Percentiles rank a stretch among this genome's conserved stretches.
phyloP scores from a whole-genome alignment of 768 basidiomycete species.

The Mycena haematopus region DNA sequence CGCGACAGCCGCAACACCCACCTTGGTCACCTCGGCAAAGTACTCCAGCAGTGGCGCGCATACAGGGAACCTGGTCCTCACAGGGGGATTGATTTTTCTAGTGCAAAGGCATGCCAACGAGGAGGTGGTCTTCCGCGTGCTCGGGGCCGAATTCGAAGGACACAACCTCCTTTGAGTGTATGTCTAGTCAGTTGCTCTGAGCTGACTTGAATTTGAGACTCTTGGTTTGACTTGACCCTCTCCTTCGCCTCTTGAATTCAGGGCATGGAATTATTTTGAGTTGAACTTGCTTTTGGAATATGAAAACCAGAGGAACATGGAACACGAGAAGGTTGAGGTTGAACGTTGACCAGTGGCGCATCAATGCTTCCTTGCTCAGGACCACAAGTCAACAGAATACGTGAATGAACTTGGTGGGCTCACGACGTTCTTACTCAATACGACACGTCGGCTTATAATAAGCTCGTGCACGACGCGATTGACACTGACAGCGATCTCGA shows the following conservation, averaged over 20 bases:
- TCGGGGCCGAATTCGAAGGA: slow-evolving; percentile 30
- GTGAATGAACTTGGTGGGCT: too few species aligned
- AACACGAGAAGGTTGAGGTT: too few species aligned
- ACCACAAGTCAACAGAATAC: neutral
- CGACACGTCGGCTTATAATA: too few species aligned
- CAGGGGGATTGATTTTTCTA: slow-evolving; percentile 6
- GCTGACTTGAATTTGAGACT: too few species aligned
- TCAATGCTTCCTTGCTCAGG: neutral
- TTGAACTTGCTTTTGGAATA: too few species aligned
- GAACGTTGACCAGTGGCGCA: too few species aligned
- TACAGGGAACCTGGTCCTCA: slow-evolving; percentile 7
- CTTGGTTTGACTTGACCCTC: too few species aligned
- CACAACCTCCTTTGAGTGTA: slow-evolving; percentile 27
- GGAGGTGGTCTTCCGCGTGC: too few species aligned
- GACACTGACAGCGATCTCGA: slow-evolving; percentile 8
- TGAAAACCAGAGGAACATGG: neutral
- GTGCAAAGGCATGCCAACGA: slow-evolving; percentile 25
- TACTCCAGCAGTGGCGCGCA: neutral
- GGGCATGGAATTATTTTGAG: too few species aligned
- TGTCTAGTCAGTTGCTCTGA: too few species aligned
- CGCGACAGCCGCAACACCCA: slow-evolving; percentile 3
- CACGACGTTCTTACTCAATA: too few species aligned
- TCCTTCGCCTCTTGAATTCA: too few species aligned
- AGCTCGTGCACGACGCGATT: neutral
- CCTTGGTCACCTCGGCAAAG: slow-evolving; percentile 10